These are phyloP conservation scores for Middelhovenomyces tepae DNA, from an alignment of 805 yeast species.

Conservation along the genomic window DNA sequence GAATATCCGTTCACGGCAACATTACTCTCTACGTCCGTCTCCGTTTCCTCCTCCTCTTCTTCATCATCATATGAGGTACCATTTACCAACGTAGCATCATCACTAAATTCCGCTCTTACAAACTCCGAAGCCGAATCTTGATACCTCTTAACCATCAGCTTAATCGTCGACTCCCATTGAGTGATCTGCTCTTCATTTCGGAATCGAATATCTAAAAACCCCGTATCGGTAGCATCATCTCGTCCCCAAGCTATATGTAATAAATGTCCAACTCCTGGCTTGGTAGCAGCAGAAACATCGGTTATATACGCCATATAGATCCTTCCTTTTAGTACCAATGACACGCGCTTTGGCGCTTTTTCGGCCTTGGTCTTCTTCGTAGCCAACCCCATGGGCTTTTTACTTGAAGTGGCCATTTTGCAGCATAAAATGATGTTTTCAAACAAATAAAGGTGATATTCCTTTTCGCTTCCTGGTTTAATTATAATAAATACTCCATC, in stretches of 20 bases:
- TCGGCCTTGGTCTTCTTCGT: slow-evolving; percentile 35
- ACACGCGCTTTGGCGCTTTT: slow-evolving; percentile 16
- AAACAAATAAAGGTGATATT: slow-evolving; percentile 81
- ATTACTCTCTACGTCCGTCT: slow-evolving; percentile 1
- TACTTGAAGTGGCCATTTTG: slow-evolving; percentile 43
- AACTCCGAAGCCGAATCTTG: slow-evolving; percentile 12
- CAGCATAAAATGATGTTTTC: slow-evolving; percentile 61
- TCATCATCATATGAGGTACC: slow-evolving; percentile 14
- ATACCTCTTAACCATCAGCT: slow-evolving; percentile 19
- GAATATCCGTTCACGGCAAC: slow-evolving; percentile 1
- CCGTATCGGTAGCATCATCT: slow-evolving; percentile 72
- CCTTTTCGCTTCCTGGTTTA: slow-evolving; percentile 58
- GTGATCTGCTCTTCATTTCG: slow-evolving; percentile 72
- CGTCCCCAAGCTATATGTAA: slow-evolving; percentile 28
- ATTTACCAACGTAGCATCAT: slow-evolving; percentile 9
- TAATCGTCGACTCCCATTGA: slow-evolving; percentile 57
- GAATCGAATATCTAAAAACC: slow-evolving; percentile 67
- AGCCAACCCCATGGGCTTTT: slow-evolving; percentile 38
- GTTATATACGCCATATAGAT: slow-evolving; percentile 65
- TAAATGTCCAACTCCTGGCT: slow-evolving; percentile 23
- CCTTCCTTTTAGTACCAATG: slow-evolving; percentile 65
- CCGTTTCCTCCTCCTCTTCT: slow-evolving; percentile 3
- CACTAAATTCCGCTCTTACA: slow-evolving; percentile 9
- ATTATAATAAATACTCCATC: slow-evolving; percentile 51
- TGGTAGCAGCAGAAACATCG: slow-evolving; percentile 28